Evolutionary conservation across 2,329 filamentous ascomycete genomes (phyloP), one percentile per base, ranked within the genome.

Genomic region (Tolypocladium amazonense): DNA sequence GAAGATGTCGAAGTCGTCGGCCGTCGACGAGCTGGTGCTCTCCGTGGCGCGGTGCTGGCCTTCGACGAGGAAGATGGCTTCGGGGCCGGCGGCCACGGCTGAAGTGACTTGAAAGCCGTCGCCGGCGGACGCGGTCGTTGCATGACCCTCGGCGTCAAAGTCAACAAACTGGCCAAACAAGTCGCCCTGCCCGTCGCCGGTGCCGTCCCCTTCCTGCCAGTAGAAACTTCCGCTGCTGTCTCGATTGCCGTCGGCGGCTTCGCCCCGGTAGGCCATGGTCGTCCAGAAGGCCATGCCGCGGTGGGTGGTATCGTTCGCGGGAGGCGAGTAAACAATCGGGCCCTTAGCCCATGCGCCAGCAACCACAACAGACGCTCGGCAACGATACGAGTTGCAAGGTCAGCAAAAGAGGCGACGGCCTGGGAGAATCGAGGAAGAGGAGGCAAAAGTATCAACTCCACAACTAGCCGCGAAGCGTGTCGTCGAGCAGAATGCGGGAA

Each of bases 101-200:
- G 68, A 59, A 23, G 63, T 60, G 18, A 60, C 59, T 56, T 66
- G 64, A 50, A 62, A 59, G 38, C 61, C 64, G 38, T 66, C 61
- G 58, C 61, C 63, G 30, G 62, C 61, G 61, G 64, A n/a, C 18
- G 27, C 66, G 43, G 66, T 62, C 11, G 58, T 30, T 38, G 66
- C 60, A 27, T 61, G 58, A n/a, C 65, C 64, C 56, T 67, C 67
- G 59, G 61, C 66, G 41, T 73, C 73, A 59, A 74, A 71, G 68
- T 74, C 67, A 63, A 75, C 66, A 60, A 73, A 75, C 64, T 75
- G 70, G 23, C 70, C 69, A 59, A 75, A 73, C 56, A 75, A 67
- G 63, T 75, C 73, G 64, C 62, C 67, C 35, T 68, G 63, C 50
- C 65, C 65, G 56, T 72, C 69, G 38, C 66, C 69, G 27, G 66